These are phyloP conservation scores for Exophiala sp. DNA, from an alignment of 2,329 filamentous ascomycete species.

Conservation along the genomic window DNA sequence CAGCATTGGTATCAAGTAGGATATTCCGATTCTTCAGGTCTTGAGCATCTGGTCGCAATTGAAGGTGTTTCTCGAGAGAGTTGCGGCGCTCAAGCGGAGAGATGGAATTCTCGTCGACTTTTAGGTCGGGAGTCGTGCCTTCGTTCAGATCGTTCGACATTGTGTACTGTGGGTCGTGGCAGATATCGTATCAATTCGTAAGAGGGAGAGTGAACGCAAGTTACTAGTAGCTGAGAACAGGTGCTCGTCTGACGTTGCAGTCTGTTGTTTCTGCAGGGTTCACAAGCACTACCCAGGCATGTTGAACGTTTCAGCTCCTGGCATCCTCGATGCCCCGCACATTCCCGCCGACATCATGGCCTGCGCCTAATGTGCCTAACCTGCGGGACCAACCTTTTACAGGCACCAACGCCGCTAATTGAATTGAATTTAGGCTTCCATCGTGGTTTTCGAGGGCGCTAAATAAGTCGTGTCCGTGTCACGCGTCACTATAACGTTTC, in stretches of 20 bases:
- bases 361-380: neutral
- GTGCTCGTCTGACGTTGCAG: conserved; percentile 12
- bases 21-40: conserved; percentile 68
- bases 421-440: too few species aligned
- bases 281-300: neutral
- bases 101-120: conserved; percentile 58
- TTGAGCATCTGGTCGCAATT: conserved; percentile 63
- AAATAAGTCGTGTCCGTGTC: conserved; percentile 2
- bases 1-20: conserved; percentile 63
- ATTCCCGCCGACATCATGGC: neutral
- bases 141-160: conserved; percentile 24
- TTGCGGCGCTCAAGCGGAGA: conserved; percentile 57
- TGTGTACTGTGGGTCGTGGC: neutral
- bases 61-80: conserved; percentile 69
- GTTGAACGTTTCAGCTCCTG: neutral
- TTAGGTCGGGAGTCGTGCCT: conserved; percentile 24
- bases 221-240: conserved; percentile 1
- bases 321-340: conserved; percentile 10
- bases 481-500: conserved; percentile 9
- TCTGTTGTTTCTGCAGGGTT: conserved; percentile 4
- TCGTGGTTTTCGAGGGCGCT: too few species aligned
- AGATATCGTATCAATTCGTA: too few species aligned
- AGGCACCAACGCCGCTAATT: conserved; percentile 18
- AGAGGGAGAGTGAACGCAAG: neutral
- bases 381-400: conserved; percentile 14